Evolutionary conservation across 352 stramenopile genomes (phyloP), one percentile per base, ranked within the genome.

Genomic region (Aphanomyces invadans): DNA sequence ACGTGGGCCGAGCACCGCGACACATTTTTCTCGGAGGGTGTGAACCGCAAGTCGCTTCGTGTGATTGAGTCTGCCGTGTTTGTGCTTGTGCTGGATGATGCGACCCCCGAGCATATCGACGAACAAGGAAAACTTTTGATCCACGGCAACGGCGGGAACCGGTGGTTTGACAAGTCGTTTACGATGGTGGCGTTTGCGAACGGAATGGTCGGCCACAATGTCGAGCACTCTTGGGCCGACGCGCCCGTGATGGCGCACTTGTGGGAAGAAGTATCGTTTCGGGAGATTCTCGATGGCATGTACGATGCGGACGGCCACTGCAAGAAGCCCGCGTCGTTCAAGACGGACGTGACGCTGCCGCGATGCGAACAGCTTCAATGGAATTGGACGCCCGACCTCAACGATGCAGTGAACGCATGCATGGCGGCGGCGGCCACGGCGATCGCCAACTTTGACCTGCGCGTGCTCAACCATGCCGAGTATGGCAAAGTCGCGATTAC

Each of bases 81-180:
- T 67, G 79, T 89, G 0, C 77, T 95, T 2, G 71, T 86, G 33
- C 72, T 95, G 1, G 77, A 95, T 45, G 78, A 92, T 31, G 73
- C 81, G n/a, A 48, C 71, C 23, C 77, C 79, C 3, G 70, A 68
- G 32, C 74, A 87, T 57, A 90, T 81, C 74, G 89, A 74, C 1
- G 75, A 69, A 4, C 88, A 90, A 73, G 83, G 83, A 53, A 81
- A 81, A 52, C 76, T 88, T 57, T 71, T 94, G 7, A 92, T 96
- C 55, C 86, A 93, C 70, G 86, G 88, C 63, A 88, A 51, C 53
- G 94, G 94, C 38, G 77, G 80, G 56, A 98, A 98, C 83, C 90
- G 95, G 46, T 99, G 91, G 90, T 99, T 98, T 69, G 96, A 99
- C 76, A 99, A 99, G 78, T 95, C 86, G 4, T 94, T 99, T 65